These are phyloP conservation scores for Panaeolus papilionaceus DNA, from an alignment of 768 basidiomycete species.

Conservation along the genomic window DNA sequence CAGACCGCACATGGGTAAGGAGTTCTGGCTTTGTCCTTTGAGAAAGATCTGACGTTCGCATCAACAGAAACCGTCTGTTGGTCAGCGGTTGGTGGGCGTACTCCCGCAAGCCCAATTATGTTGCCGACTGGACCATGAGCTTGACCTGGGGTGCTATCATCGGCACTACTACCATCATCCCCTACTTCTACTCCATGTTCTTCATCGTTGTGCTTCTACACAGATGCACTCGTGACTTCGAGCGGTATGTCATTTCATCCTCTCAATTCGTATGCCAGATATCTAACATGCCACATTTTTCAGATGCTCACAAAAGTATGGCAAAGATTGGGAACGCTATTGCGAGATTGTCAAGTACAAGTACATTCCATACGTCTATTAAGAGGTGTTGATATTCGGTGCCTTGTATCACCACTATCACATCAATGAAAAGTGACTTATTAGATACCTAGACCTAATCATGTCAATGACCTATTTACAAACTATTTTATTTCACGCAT, in stretches of 20 bases:
- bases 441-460: constrained; percentile 4
- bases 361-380: constrained; percentile 91
- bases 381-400: constrained; percentile 30
- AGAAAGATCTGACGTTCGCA: background rate
- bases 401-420: background rate
- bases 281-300: constrained; percentile 1
- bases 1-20: constrained; percentile 91
- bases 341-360: constrained; percentile 88
- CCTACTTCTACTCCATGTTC: constrained; percentile 97
- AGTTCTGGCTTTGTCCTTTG: background rate
- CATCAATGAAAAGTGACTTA: background rate
- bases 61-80: constrained; percentile 80
- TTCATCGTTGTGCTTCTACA: constrained; percentile 94
- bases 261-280: background rate
- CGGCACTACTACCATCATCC: constrained; percentile 80
- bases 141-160: constrained; percentile 85
- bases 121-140: constrained; percentile 90
- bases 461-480: constrained; percentile 3
- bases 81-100: constrained; percentile 95
- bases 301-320: constrained; percentile 88
- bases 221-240: constrained; percentile 93
- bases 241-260: constrained; percentile 57
- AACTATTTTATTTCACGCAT: background rate
- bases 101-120: constrained; percentile 96
- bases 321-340: constrained; percentile 93